These are phyloP conservation scores for Cladochytrium replicatum DNA, from an alignment of 192 early-diverging fungal species.

Conservation along the genomic window DNA sequence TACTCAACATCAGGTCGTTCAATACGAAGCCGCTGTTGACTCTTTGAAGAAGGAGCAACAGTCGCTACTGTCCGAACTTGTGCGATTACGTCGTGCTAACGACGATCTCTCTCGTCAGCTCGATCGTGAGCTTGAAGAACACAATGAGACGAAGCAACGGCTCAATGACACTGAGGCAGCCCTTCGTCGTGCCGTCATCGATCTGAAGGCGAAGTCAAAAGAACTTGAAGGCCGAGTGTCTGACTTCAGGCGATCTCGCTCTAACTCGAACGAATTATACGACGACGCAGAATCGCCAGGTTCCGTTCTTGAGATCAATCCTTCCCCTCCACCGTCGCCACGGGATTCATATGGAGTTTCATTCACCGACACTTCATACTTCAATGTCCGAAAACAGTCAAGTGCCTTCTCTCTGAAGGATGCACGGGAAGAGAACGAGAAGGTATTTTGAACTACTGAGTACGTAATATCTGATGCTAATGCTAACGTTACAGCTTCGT, in stretches of 20 bases:
- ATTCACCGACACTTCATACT: too few relatives aligned
- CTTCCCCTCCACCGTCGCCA: too few relatives aligned
- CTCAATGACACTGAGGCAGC: neutral
- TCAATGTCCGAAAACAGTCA: neutral
- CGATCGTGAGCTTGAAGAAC: conserved; percentile 3
- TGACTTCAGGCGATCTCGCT: too few relatives aligned
- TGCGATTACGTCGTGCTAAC: conserved; percentile 5
- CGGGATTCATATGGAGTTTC: too few relatives aligned
- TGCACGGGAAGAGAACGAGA: neutral
- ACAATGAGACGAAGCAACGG: neutral
- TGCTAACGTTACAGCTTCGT: neutral
- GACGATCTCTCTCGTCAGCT: conserved; percentile 4
- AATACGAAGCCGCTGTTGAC: too few relatives aligned
- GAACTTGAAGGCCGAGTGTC: too few relatives aligned
- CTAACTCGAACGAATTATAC: too few relatives aligned
- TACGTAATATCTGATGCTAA: neutral
- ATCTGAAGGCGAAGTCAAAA: neutral
- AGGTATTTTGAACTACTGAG: neutral
- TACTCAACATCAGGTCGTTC: too few relatives aligned
- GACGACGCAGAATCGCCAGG: too few relatives aligned
- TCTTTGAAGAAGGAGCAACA: conserved; percentile 2
- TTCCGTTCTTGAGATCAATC: too few relatives aligned
- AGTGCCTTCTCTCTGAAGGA: neutral
- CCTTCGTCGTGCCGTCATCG: neutral
- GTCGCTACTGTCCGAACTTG: conserved; percentile 2